These are phyloP conservation scores for Apiospora malaysiana DNA, from an alignment of 2,329 filamentous ascomycete species.

Conservation along the genomic window DNA sequence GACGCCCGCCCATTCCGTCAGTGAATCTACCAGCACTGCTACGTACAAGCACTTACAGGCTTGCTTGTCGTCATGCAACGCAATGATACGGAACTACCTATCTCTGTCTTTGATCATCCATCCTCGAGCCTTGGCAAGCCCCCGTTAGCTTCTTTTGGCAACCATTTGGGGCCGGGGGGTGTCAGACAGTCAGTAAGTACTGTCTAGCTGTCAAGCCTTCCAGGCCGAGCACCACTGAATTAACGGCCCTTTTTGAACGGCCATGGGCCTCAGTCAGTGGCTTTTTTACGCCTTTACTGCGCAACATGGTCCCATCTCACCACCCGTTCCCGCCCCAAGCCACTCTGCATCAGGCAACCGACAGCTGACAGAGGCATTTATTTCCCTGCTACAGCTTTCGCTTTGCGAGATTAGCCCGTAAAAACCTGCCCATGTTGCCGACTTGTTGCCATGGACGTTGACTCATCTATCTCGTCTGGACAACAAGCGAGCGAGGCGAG, in stretches of 20 bases:
- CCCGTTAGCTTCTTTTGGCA: not conserved
- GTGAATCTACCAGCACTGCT: no score
- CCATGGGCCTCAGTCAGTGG: not conserved
- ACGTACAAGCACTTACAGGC: no score
- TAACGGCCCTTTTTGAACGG: not conserved
- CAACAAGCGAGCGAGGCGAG: not conserved
- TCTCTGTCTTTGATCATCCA: not conserved
- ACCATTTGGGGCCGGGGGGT: not conserved
- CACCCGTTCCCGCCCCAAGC: not conserved
- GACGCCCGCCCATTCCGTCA: conserved; percentile 10
- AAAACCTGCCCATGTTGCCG: conserved; percentile 2
- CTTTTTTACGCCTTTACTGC: conserved; percentile 2
- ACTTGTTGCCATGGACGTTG: not conserved
- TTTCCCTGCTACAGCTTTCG: not conserved
- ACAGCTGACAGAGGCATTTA: conserved; percentile 18
- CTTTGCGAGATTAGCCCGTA: not conserved
- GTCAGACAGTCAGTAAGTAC: not conserved
- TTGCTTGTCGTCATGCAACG: conserved; percentile 18
- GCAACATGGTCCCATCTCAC: conserved; percentile 8
- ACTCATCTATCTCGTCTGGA: not conserved
- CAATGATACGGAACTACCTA: conserved; percentile 10
- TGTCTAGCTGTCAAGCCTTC: no score
- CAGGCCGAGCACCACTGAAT: conserved; percentile 9
- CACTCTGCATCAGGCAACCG: conserved; percentile 17
- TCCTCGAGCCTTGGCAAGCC: not conserved